Conservation (phyloP, 257 asterid genomes). For the Primulina eburnea region DNA sequence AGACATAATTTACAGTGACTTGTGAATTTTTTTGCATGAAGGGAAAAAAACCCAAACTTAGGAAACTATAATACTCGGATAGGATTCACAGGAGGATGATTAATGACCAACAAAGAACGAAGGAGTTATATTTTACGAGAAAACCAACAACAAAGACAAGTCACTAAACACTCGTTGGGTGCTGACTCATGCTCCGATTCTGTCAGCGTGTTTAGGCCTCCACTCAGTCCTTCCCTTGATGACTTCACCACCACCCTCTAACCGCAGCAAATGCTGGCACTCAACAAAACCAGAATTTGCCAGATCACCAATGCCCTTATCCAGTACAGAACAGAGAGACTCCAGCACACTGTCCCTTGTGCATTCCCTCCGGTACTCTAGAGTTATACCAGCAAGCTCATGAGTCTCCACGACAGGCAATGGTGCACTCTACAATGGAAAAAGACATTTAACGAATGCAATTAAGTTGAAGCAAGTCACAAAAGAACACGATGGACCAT, state of each 20-base stretch:
- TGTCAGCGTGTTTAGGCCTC: constrained; percentile 67
- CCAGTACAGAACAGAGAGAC: constrained; percentile 73
- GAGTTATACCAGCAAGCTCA: constrained; percentile 75
- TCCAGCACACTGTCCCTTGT: constrained; percentile 91
- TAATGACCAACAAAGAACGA: not conserved
- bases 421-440: constrained; percentile 77
- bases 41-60: not conserved
- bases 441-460: not conserved
- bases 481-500: not conserved
- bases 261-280: constrained; percentile 90
- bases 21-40: not conserved
- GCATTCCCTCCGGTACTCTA: constrained; percentile 96
- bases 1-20: not conserved
- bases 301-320: constrained; percentile 37
- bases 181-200: constrained; percentile 40
- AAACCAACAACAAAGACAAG: constrained; percentile 11
- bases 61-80: not conserved
- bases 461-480: constrained; percentile 17
- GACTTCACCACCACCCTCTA: constrained; percentile 82
- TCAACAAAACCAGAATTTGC: constrained; percentile 47
- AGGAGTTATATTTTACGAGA: not conserved
- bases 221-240: constrained; percentile 85
- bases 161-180: constrained; percentile 44
- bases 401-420: constrained; percentile 68
- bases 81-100: not conserved